A percentile compares a stretch with the other conserved stretches of the same genome.
These are phyloP conservation scores for Cicer arietinum DNA, from an alignment of 306 rosid species.

Conservation along the genomic window DNA sequence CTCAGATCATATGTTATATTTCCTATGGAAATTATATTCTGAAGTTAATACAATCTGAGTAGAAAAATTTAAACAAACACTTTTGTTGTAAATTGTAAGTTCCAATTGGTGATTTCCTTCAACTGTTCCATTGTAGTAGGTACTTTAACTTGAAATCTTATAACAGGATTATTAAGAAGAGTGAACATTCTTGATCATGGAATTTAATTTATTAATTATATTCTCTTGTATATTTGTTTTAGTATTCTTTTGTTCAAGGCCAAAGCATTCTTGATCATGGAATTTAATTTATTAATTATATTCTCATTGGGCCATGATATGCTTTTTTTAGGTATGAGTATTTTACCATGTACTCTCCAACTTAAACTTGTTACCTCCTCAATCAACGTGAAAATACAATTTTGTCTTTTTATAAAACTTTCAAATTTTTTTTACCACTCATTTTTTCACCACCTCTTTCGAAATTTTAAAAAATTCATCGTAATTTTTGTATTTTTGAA, in stretches of 20 bases:
- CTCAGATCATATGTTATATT: neutral
- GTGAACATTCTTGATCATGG: neutral
- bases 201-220: neutral
- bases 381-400: too few relatives aligned
- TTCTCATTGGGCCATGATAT: too few relatives aligned
- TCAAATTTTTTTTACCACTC: too few relatives aligned
- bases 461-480: too few relatives aligned
- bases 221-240: neutral
- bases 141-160: neutral
- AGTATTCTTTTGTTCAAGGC: slow-evolving; percentile 4
- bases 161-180: neutral
- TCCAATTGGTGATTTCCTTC: slow-evolving; percentile 21
- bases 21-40: too few relatives aligned
- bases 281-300: neutral
- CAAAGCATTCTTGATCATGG: neutral
- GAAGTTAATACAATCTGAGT: slow-evolving; percentile 1
- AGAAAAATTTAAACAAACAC: neutral
- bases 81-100: slow-evolving; percentile 11
- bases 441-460: too few relatives aligned
- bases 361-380: too few relatives aligned
- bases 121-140: slow-evolving; percentile 8
- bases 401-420: too few relatives aligned
- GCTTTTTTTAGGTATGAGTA: too few relatives aligned
- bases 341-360: too few relatives aligned
- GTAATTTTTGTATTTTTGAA: too few relatives aligned